Percentiles rank a stretch among this genome's conserved stretches.
Evolutionary conservation across 306 rosid genomes (phyloP).

Genomic region (Macrotyloma uniflorum): DNA sequence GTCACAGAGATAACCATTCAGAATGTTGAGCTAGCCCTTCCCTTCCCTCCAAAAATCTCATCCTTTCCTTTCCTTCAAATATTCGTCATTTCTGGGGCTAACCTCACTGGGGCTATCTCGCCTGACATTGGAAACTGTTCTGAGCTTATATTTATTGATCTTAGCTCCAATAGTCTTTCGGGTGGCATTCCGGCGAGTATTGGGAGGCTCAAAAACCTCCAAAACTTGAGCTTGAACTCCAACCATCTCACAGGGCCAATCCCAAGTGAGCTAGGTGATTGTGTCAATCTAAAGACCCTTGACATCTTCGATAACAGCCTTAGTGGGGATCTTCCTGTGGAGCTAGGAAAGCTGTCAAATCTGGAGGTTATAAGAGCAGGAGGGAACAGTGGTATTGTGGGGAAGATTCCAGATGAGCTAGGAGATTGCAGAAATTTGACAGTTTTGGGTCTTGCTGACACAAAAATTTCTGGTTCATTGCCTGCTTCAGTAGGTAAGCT

Average conservation of each 20-base stretch:
- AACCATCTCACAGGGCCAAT: slow-evolving; percentile 77
- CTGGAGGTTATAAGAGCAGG: slow-evolving; percentile 73
- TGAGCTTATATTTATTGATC: slow-evolving; percentile 56
- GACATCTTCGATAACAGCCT: slow-evolving; percentile 66
- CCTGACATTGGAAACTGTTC: slow-evolving; percentile 59
- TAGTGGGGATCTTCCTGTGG: slow-evolving; percentile 58
- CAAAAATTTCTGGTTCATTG: slow-evolving; percentile 68
- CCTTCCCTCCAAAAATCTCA: slow-evolving; percentile 69
- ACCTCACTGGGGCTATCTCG: slow-evolving; percentile 68
- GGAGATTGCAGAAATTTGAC: slow-evolving; percentile 71
- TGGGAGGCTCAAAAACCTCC: slow-evolving; percentile 69
- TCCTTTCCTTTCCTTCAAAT: slow-evolving; percentile 62
- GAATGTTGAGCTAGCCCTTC: slow-evolving; percentile 58
- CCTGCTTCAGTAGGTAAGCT: slow-evolving; percentile 76
- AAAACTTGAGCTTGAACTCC: slow-evolving; percentile 65
- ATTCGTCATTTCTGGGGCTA: slow-evolving; percentile 65
- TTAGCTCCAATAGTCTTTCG: slow-evolving; percentile 69
- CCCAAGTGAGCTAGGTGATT: slow-evolving; percentile 62
- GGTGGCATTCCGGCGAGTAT: slow-evolving; percentile 65
- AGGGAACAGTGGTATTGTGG: slow-evolving; percentile 72
- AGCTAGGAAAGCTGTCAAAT: slow-evolving; percentile 58
- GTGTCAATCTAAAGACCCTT: slow-evolving; percentile 61
- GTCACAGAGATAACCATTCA: slow-evolving; percentile 70
- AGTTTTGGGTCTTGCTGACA: slow-evolving; percentile 77
- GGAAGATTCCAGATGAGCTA: slow-evolving; percentile 64